Evolutionary conservation across 768 basidiomycete species (phyloP).

Genomic region (Suillus plorans): DNA sequence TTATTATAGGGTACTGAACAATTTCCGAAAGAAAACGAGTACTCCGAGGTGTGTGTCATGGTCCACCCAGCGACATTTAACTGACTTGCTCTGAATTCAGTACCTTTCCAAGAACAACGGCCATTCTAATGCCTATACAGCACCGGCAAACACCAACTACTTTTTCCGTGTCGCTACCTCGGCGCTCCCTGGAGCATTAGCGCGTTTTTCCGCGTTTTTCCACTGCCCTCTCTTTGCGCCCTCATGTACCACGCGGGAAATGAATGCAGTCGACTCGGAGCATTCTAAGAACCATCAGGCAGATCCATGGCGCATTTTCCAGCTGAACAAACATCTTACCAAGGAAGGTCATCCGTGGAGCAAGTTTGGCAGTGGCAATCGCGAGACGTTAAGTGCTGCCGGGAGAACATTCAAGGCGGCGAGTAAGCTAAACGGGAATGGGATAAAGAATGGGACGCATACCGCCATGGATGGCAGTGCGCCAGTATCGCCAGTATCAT

Average conservation of each 20-base stretch:
- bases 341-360: slow-evolving; percentile 80
- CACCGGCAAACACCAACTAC: slow-evolving; percentile 89
- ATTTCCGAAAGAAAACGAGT: slow-evolving; percentile 93
- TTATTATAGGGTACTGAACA: slow-evolving; percentile 67
- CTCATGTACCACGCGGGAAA: slow-evolving; percentile 83
- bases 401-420: slow-evolving; percentile 57
- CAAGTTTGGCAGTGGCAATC: slow-evolving; percentile 91
- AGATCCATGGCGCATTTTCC: slow-evolving; percentile 93
- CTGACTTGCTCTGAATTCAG: slow-evolving; percentile 31
- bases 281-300: slow-evolving; percentile 94
- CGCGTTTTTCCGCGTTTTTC: slow-evolving; percentile 85
- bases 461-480: background rate
- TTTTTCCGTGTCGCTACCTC: slow-evolving; percentile 70
- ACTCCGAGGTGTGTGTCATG: slow-evolving; percentile 64
- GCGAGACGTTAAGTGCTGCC: slow-evolving; percentile 64
- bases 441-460: slow-evolving; percentile 30
- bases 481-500: slow-evolving; percentile 3
- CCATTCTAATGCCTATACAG: slow-evolving; percentile 90
- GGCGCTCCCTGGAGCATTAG: slow-evolving; percentile 66
- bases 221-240: slow-evolving; percentile 87
- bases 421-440: slow-evolving; percentile 37
- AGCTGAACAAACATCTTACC: slow-evolving; percentile 86
- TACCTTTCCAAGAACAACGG: slow-evolving; percentile 83
- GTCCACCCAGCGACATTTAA: background rate
- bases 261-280: slow-evolving; percentile 96